Evolutionary conservation across 306 rosid genomes (phyloP), one percentile per base, ranked within the genome.

Genomic region (Rosa chinensis): DNA sequence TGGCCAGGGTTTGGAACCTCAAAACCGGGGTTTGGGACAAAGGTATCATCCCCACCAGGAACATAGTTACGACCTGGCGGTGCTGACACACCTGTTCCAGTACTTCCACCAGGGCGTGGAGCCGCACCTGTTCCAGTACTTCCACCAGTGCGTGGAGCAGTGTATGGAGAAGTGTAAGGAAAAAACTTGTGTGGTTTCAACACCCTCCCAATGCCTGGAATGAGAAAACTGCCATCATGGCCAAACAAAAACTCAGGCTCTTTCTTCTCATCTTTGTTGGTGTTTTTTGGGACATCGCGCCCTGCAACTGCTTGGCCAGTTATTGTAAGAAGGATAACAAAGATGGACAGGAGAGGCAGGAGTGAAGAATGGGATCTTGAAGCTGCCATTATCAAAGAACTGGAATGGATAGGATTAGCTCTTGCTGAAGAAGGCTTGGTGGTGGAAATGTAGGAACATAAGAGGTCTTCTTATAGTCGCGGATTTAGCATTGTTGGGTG

Each of bases 41-140:
- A 86, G 0, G 90, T 92, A 78, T 92, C 94, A 79, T 94, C 97
- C 6, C 84, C 90, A 52, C 96, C 98, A 0, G 98, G 97, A 64
- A 92, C 71, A 42, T 89, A 86, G 5, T 17, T 32, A 1, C 5
- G 35, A 69, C 69, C 58, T 4, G 71, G 61, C 37, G 49, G 0
- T 53, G 45, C 45, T 43, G 72, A 17, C 6, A 5, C 75, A 52
- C 79, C 88, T 0, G 63, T 10, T 8, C 79, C 72, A 2, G 81
- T 75, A 12, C 83, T 53, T 35, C 63, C 84, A 17, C 82, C 77
- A 0, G 45, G 6, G 32, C 81, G 8, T 13, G 40, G 42, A 59
- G 64, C 2, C 32, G 4, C 75, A 52, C 79, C 88, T 0, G 63
- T 10, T 8, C 79, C 72, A 3, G 83, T 75, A 12, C 83, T 73